Evolutionary conservation across 2,329 filamentous ascomycete genomes (phyloP).

Genomic region (Alternaria novae-zelandiae): DNA sequence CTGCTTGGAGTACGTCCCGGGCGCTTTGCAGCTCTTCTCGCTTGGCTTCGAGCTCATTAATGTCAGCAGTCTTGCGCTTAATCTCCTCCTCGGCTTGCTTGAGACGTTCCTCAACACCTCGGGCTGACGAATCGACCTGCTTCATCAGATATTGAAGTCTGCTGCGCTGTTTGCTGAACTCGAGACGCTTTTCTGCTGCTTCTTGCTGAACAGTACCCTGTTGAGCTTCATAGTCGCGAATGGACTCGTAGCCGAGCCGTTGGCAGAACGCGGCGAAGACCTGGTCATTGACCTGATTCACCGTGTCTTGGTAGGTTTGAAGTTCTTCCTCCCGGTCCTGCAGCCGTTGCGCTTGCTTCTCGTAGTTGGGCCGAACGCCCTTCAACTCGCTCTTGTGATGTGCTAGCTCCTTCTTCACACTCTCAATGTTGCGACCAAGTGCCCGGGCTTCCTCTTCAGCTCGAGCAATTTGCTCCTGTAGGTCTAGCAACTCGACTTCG

Average conservation of each 20-base stretch:
- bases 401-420: conserved; percentile 82
- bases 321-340: conserved; percentile 66
- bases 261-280: conserved; percentile 87
- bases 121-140: conserved; percentile 74
- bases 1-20: conserved; percentile 74
- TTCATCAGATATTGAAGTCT: conserved; percentile 66
- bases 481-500: conserved; percentile 76
- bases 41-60: conserved; percentile 68
- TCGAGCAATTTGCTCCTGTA: conserved; percentile 77
- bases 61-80: conserved; percentile 70
- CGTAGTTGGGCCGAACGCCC: conserved; percentile 78
- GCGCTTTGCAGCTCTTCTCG: conserved; percentile 77
- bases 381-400: conserved; percentile 74
- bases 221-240: conserved; percentile 90
- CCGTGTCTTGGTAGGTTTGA: conserved; percentile 64
- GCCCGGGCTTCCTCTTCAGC: conserved; percentile 77
- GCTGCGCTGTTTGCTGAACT: conserved; percentile 80
- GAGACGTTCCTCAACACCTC: conserved; percentile 73
- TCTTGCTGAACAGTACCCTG: conserved; percentile 93
- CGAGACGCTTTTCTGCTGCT: conserved; percentile 81
- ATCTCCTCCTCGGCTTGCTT: conserved; percentile 70
- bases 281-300: conserved; percentile 84
- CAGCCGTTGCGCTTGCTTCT: conserved; percentile 73
- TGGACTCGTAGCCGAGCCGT: conserved; percentile 83
- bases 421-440: conserved; percentile 81